Percentiles rank a stretch among this genome's conserved stretches.
Evolutionary conservation across 2,329 filamentous ascomycete genomes (phyloP).

Genomic region (Ceratocystiopsis brevicomis): DNA sequence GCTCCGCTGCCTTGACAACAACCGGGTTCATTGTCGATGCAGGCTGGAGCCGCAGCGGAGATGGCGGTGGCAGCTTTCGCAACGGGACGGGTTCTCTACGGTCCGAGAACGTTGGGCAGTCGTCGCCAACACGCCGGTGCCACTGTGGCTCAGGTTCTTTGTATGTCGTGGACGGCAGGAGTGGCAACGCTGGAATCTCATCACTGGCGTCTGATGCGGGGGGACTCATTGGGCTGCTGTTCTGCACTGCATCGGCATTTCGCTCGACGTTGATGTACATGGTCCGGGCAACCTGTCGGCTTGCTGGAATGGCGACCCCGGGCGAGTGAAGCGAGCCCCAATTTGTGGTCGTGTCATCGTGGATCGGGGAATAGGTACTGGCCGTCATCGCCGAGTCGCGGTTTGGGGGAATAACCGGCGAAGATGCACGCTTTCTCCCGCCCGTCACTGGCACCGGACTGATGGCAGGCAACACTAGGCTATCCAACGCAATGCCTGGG

Average conservation of each 20-base stretch:
- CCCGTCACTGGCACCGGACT: slow-evolving; percentile 2
- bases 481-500: slow-evolving; percentile 15
- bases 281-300: slow-evolving; percentile 21
- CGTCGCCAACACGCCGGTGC: slow-evolving; percentile 39
- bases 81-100: slow-evolving; percentile 25
- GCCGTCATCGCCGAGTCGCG: slow-evolving; percentile 19
- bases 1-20: slow-evolving; percentile 27
- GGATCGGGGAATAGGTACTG: slow-evolving; percentile 16
- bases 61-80: slow-evolving; percentile 36
- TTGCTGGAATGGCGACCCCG: slow-evolving; percentile 22
- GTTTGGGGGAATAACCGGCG: slow-evolving; percentile 26
- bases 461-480: neutral
- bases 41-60: slow-evolving; percentile 31
- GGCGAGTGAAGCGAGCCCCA: slow-evolving; percentile 35
- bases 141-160: slow-evolving; percentile 18
- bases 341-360: slow-evolving; percentile 24
- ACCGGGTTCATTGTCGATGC: slow-evolving; percentile 22
- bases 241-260: too few relatives aligned
- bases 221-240: too few relatives aligned
- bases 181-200: neutral
- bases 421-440: slow-evolving; percentile 26
- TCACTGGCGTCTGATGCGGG: neutral
- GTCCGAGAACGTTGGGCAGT: slow-evolving; percentile 38
- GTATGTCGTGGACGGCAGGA: slow-evolving; percentile 3
- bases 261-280: slow-evolving; percentile 19